phyloP scores from a whole-genome alignment of 805 yeast genomes.

The Cyberlindnera mrakii region DNA sequence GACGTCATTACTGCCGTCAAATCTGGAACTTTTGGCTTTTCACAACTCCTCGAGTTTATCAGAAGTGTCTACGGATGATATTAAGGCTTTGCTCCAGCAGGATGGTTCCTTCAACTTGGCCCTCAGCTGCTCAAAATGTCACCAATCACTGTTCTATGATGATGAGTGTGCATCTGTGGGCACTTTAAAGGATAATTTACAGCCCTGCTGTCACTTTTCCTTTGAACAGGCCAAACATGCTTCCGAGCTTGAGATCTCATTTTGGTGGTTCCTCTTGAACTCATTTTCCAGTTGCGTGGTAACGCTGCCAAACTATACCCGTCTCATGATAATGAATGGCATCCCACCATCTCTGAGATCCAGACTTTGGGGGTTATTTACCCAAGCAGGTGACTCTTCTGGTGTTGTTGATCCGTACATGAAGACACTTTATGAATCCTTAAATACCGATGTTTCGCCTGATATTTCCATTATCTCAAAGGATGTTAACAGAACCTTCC shows the following conservation, averaged over 20 bases:
- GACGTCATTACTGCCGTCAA: conserved; percentile 9
- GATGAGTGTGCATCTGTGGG: conserved; percentile 18
- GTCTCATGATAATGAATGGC: conserved; percentile 34
- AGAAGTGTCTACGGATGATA: conserved; percentile 26
- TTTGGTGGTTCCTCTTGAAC: conserved; percentile 39
- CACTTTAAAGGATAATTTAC: conserved; percentile 5
- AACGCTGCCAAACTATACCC: conserved; percentile 42
- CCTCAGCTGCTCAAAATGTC: conserved; percentile 21
- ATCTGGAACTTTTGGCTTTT: conserved; percentile 8
- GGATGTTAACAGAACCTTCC: conserved; percentile 57
- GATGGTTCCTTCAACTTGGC: conserved; percentile 18
- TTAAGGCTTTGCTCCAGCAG: conserved; percentile 19
- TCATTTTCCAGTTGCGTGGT: conserved; percentile 39
- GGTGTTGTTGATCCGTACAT: conserved; percentile 21
- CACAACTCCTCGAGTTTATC: conserved; percentile 7
- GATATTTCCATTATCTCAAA: conserved; percentile 43
- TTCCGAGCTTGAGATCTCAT: conserved; percentile 30
- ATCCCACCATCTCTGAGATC: conserved; percentile 39
- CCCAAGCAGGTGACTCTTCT: conserved; percentile 17
- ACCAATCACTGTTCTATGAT: conserved; percentile 19
- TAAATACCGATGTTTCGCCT: conserved; percentile 36
- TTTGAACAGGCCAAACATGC: conserved; percentile 3
- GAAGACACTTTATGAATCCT: conserved; percentile 29
- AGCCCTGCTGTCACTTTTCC: conserved; percentile 20
- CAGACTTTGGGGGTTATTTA: conserved; percentile 35